Percentiles rank a stretch among this genome's conserved stretches.
These are phyloP conservation scores for Penicillium roqueforti DNA, from an alignment of 495 filamentous ascomycete species.

Conservation along the genomic window DNA sequence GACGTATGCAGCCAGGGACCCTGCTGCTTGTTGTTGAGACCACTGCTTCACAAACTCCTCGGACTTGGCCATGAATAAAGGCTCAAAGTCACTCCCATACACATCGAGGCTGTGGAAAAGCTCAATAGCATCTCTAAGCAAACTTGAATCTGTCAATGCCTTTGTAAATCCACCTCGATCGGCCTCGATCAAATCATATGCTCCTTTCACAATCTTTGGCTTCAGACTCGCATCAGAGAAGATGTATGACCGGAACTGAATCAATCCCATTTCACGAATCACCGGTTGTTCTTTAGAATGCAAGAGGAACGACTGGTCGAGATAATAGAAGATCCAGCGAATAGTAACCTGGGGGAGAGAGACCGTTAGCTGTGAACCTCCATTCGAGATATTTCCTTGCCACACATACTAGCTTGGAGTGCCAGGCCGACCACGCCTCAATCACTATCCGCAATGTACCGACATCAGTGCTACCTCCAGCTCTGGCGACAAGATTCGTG, in stretches of 20 bases:
- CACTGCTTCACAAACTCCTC: constrained; percentile 59
- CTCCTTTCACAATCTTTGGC: constrained; percentile 59
- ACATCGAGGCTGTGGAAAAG: constrained; percentile 79
- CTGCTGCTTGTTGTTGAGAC: constrained; percentile 55
- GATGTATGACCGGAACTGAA: constrained; percentile 53
- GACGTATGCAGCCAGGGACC: constrained; percentile 67
- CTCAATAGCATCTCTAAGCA: constrained; percentile 67
- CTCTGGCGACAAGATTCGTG: constrained; percentile 46
- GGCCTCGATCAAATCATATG: constrained; percentile 70
- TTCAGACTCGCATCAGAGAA: constrained; percentile 51
- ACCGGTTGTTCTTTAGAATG: constrained; percentile 51
- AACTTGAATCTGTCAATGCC: constrained; percentile 37
- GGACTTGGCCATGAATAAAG: constrained; percentile 63
- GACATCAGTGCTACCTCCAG: constrained; percentile 50
- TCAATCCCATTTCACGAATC: constrained; percentile 58
- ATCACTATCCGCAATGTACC: constrained; percentile 62
- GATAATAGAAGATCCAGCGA: constrained; percentile 82
- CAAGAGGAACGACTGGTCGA: constrained; percentile 85
- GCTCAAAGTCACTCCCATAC: constrained; percentile 77
- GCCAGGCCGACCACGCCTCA: constrained; percentile 74
- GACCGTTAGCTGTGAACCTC: constrained; percentile 9
- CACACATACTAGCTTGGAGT: constrained; percentile 61
- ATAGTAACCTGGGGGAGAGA: constrained; percentile 55
- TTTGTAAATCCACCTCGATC: constrained; percentile 55
- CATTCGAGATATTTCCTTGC: neutral